Percentiles rank a stretch among this genome's conserved stretches.
Conservation (phyloP, 2,329 filamentous ascomycete genomes). For the Pseudovirgaria hyperparasitica region DNA sequence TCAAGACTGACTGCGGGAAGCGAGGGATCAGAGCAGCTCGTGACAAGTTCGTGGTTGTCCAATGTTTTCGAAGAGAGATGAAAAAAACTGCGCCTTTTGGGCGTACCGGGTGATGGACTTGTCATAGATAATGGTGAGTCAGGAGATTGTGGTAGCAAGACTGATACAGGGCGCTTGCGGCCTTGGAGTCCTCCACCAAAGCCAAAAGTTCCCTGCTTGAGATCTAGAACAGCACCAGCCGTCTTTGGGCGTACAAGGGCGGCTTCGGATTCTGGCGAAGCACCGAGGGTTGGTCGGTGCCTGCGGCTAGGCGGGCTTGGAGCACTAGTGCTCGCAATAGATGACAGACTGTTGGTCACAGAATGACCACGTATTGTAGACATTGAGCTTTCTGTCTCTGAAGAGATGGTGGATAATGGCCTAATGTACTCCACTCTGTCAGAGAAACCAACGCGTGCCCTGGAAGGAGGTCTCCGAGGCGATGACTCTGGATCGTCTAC, state of each 20-base stretch:
- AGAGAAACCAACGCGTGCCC: conserved; percentile 67
- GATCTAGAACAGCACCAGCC: conserved; percentile 55
- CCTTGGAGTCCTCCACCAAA: conserved; percentile 14
- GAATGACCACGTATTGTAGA: conserved; percentile 60
- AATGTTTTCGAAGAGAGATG: conserved; percentile 30
- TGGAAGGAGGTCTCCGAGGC: conserved; percentile 29
- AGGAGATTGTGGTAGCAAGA: conserved; percentile 12
- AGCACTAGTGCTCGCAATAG: conserved; percentile 51
- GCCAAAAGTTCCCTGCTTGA: conserved; percentile 12
- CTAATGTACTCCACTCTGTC: conserved; percentile 75
- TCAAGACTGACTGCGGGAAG: conserved; percentile 15
- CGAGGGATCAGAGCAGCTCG: conserved; percentile 21
- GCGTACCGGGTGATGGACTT: conserved; percentile 9
- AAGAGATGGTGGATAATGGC: conserved; percentile 72
- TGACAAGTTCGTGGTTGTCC: conserved; percentile 13
- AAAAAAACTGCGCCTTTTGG: conserved; percentile 25
- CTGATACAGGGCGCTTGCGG: conserved; percentile 24
- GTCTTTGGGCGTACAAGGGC: conserved; percentile 46
- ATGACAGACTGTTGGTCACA: conserved; percentile 68
- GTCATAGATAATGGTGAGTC: conserved; percentile 9
- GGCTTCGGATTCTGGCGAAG: conserved; percentile 27
- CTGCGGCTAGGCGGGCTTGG: conserved; percentile 33
- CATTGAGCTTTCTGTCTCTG: conserved; percentile 66
- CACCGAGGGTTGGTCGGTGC: conserved; percentile 23
- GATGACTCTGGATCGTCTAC: conserved; percentile 19